Percentiles rank a stretch among this genome's conserved stretches.
Conservation (phyloP, 2,329 filamentous ascomycete species). For the Ophiostoma himal-ulmi region DNA sequence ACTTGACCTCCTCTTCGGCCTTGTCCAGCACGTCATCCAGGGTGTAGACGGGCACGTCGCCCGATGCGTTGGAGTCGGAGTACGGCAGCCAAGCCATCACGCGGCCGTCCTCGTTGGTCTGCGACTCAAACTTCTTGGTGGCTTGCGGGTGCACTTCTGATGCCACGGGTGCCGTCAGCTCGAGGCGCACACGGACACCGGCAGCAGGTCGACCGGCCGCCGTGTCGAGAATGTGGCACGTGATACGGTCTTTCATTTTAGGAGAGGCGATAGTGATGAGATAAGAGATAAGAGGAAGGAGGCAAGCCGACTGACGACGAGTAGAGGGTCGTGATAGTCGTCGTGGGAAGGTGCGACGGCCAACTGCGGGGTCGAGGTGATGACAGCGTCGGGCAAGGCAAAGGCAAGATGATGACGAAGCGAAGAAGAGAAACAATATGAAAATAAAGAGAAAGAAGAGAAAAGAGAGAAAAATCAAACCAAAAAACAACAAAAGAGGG, state of each 20-base stretch:
- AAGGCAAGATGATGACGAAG: not conserved
- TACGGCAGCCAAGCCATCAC: constrained; percentile 63
- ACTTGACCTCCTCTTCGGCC: constrained; percentile 29
- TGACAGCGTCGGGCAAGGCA: not conserved
- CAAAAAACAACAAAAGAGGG: not conserved
- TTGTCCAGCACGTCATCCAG: constrained; percentile 50
- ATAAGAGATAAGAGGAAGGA: not conserved
- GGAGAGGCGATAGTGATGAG: not conserved
- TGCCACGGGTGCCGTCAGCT: constrained; percentile 34
- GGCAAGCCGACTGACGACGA: not conserved
- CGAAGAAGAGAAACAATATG: not conserved
- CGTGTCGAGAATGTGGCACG: constrained; percentile 83
- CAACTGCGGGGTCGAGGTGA: not conserved
- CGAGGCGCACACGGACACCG: constrained; percentile 60
- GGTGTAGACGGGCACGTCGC: constrained; percentile 54
- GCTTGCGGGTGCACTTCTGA: constrained; percentile 33
- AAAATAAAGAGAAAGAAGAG: not conserved
- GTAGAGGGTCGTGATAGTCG: no score
- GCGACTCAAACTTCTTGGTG: constrained; percentile 54
- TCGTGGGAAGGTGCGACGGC: not conserved
- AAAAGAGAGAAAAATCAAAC: not conserved
- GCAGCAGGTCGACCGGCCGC: constrained; percentile 63
- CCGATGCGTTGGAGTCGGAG: constrained; percentile 44
- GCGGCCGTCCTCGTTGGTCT: constrained; percentile 70
- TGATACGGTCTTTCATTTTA: constrained; percentile 60